Percentiles rank a stretch among this genome's conserved stretches.
Conservation (phyloP, 2,329 filamentous ascomycete species). For the Fusarium sp. region DNA sequence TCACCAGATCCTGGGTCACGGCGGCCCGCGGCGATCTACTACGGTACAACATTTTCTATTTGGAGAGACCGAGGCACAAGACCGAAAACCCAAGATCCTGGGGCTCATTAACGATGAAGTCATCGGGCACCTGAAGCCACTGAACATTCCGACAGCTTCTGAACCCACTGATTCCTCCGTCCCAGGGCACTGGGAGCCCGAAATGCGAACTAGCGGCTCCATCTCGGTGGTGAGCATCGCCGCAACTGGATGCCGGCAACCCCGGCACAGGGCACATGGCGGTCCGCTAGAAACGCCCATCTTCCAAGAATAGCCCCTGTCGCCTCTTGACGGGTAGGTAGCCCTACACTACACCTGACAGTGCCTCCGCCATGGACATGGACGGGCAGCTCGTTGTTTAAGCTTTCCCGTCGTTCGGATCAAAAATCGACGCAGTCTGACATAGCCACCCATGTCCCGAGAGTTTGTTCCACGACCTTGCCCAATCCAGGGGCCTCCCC, state of each 20-base stretch:
- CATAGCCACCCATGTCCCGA: constrained; percentile 34
- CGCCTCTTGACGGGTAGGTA: constrained; percentile 20
- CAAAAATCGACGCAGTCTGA: constrained; percentile 38
- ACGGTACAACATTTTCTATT: constrained; percentile 17
- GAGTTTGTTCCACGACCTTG: constrained; percentile 14
- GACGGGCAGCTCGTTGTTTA: constrained; percentile 15
- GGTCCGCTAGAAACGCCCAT: constrained; percentile 34
- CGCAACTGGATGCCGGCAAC: constrained; percentile 33
- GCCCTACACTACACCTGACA: constrained; percentile 20
- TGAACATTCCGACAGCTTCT: constrained; percentile 23
- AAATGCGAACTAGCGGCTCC: constrained; percentile 21
- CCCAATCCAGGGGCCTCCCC: constrained; percentile 3
- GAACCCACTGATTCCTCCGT: constrained; percentile 21
- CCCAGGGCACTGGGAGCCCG: constrained; percentile 26
- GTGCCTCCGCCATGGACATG: constrained; percentile 28
- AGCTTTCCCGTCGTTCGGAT: constrained; percentile 36
- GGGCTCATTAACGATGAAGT: constrained; percentile 34
- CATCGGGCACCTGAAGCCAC: constrained; percentile 18
- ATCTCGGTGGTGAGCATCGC: constrained; percentile 31
- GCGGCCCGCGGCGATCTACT: constrained; percentile 8
- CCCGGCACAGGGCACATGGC: constrained; percentile 37
- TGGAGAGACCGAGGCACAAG: constrained; percentile 26
- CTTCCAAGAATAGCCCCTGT: constrained; percentile 45
- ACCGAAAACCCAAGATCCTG: constrained; percentile 10
- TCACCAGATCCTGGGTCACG: constrained; percentile 19